Evolutionary conservation across 1,139 yeast species (phyloP), one percentile per base, ranked within the genome.

Genomic region (Suhomyces taliae): DNA sequence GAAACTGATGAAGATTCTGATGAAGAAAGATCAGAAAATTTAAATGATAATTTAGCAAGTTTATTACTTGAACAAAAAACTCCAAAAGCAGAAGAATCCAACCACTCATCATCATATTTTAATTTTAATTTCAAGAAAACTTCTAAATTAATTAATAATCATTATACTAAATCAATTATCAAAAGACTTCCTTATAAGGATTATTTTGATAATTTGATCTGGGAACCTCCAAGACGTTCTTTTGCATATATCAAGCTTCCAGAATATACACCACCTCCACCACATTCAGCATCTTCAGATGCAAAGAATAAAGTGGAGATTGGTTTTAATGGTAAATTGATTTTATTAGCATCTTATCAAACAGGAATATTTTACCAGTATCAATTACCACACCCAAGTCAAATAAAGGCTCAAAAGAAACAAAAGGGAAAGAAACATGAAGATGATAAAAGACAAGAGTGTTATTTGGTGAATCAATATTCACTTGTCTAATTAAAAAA

Each of bases 151-250:
- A 62, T 69, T 38, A 68, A 70, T 47, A 71, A 69, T 40, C 65
- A 53, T 37, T 74, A 73, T 52, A 71, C 79, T 27, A 67, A 68
- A 54, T 64, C 70, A 41, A 53, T 75, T 34, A 66, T 74, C 38
- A 70, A 69, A 44, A 71, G 67, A 33, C 58, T 75, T 10, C 80
- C 80, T 2, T 74, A 74, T 52, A 69, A 67, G 48, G 68, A 72
- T 46, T 74, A 74, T 53, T 55, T 74, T 46, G 75, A 72, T 40
- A 74, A 73, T 52, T 60, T 74, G 44, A 69, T 74, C 11, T 67
- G 77, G 72, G 76, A 71, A 47, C 78, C 78, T 1, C 79, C 80
- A 2, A 58, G 69, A 43, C 54, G 80, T 35, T 72, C 78, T 6
- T 75, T 74, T 61, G 76, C 78, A 15, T 73, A 63, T 47, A 68